A percentile compares a stretch with the other conserved stretches of the same genome.
Conservation (phyloP, 2,329 filamentous ascomycete genomes). For the Lizonia empirigonia region DNA sequence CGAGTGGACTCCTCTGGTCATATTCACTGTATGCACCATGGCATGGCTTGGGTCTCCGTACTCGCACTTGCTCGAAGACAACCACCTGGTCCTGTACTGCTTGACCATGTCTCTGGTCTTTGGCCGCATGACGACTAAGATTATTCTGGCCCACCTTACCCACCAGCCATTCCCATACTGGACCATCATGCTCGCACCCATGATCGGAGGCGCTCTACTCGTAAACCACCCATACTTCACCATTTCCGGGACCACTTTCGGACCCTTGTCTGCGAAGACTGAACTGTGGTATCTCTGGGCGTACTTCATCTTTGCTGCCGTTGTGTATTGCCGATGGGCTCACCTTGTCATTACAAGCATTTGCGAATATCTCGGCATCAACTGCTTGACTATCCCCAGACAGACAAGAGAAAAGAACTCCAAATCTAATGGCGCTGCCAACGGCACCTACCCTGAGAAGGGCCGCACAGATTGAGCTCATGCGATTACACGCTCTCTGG, state of each 20-base stretch:
- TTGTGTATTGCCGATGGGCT: conserved; percentile 95
- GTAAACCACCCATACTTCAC: conserved; percentile 77
- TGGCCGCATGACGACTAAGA: conserved; percentile 97
- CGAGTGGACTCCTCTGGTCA: conserved; percentile 89
- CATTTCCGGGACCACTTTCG: conserved; percentile 53
- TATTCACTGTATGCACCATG: conserved; percentile 75
- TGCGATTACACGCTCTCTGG: not conserved
- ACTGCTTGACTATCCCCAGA: conserved; percentile 80
- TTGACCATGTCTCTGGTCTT: conserved; percentile 96
- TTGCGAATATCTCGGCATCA: conserved; percentile 90
- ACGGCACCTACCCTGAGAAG: conserved; percentile 37
- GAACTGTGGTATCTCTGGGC: conserved; percentile 83
- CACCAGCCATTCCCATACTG: conserved; percentile 95
- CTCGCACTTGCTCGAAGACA: conserved; percentile 78
- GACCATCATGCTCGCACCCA: conserved; percentile 87
- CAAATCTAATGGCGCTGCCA: conserved; percentile 36
- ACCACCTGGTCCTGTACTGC: conserved; percentile 91
- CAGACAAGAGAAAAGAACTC: conserved; percentile 34
- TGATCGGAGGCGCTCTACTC: conserved; percentile 82
- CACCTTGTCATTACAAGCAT: conserved; percentile 89
- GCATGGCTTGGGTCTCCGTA: conserved; percentile 91
- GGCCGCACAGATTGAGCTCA: conserved; percentile 38
- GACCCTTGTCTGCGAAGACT: conserved; percentile 64
- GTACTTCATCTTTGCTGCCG: conserved; percentile 80
- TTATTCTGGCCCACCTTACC: conserved; percentile 94